Conservation (phyloP, 106 monocot species). For the Platanthera zijinensis region DNA sequence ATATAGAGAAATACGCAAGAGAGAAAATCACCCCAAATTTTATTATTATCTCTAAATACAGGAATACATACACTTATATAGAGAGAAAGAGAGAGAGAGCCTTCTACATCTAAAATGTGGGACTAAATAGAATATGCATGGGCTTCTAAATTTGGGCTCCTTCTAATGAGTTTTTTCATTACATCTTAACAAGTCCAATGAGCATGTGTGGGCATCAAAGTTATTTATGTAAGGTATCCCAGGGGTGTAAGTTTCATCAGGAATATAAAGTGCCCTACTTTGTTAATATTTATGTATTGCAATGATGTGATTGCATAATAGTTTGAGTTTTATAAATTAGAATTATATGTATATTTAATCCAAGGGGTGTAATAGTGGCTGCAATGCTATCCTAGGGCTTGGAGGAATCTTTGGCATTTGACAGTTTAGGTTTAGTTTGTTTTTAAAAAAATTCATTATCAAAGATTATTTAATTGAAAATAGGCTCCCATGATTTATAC, state of each 20-base stretch:
- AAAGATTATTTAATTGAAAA: too few species aligned
- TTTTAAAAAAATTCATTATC: background rate
- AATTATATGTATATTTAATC: background rate
- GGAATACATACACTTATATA: too few species aligned
- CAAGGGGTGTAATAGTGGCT: background rate
- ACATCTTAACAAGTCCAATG: too few species aligned
- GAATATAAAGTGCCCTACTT: background rate
- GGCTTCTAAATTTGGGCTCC: too few species aligned
- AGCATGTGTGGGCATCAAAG: background rate
- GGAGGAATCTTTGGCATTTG: background rate
- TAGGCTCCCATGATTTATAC: too few species aligned
- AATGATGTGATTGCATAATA: background rate
- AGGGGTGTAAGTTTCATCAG: background rate
- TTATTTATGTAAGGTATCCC: background rate
- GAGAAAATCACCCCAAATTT: too few species aligned
- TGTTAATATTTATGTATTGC: background rate
- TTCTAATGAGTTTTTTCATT: too few species aligned
- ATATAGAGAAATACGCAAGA: too few species aligned
- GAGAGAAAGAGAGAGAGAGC: too few species aligned
- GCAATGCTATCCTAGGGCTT: background rate
- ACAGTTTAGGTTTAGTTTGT: background rate
- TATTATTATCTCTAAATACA: too few species aligned
- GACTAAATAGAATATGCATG: too few species aligned
- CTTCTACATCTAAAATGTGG: too few species aligned
- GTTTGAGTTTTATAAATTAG: background rate